These are phyloP conservation scores for Silene coronaria DNA, from an alignment of 179 eudicot species.

Conservation along the genomic window DNA sequence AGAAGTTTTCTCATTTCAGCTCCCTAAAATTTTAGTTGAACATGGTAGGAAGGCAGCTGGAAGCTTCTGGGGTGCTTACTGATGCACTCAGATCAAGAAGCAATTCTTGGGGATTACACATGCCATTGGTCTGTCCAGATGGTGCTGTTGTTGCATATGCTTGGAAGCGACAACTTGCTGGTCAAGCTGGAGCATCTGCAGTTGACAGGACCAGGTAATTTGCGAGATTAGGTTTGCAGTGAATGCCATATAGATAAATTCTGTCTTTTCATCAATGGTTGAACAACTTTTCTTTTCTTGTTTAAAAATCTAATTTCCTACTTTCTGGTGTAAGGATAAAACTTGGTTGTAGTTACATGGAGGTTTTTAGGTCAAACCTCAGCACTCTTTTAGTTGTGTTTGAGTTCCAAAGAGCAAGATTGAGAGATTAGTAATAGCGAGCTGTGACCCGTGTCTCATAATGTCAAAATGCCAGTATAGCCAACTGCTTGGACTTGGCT, in stretches of 20 bases:
- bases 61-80: slow-evolving; percentile 83
- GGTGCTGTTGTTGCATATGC: slow-evolving; percentile 99
- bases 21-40: slow-evolving; percentile 6
- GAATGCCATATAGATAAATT: not conserved
- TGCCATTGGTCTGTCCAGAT: slow-evolving; percentile 99
- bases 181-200: slow-evolving; percentile 99
- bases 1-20: not conserved
- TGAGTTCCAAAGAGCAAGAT: no score
- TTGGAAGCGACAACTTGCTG: slow-evolving; percentile 99
- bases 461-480: no score
- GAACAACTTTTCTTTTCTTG: no score
- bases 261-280: not conserved
- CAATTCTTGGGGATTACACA: slow-evolving; percentile 98
- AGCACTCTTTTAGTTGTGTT: no score
- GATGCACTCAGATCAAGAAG: slow-evolving; percentile 88
- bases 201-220: slow-evolving; percentile 90
- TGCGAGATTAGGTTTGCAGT: not conserved
- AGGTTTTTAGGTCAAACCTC: no score
- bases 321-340: no score
- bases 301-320: no score
- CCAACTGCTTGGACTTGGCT: no score
- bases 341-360: no score
- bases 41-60: slow-evolving; percentile 73
- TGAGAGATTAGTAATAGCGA: no score
- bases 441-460: no score